These are phyloP conservation scores for Leccinellum albellum DNA, from an alignment of 768 basidiomycete genomes.

Conservation along the genomic window DNA sequence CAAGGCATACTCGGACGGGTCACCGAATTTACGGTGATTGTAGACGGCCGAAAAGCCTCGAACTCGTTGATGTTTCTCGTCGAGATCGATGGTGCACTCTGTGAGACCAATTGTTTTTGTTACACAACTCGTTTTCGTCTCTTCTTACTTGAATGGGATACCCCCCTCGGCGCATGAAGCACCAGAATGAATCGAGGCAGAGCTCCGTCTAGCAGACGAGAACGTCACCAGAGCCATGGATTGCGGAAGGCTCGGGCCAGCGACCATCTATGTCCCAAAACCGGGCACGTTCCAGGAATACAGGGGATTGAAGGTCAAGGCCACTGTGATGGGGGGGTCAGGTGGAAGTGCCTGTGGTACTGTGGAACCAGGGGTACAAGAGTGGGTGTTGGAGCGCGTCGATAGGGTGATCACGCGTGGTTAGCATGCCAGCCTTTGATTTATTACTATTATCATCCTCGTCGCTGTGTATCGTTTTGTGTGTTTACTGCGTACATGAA, in stretches of 20 bases:
- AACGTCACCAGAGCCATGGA: not conserved
- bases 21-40: slow-evolving; percentile 16
- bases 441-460: not conserved
- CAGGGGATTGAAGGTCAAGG: slow-evolving; percentile 4
- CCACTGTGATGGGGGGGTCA: slow-evolving; percentile 9
- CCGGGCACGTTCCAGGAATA: slow-evolving; percentile 20
- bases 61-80: slow-evolving; percentile 7
- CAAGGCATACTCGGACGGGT: slow-evolving; percentile 11
- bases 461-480: no score
- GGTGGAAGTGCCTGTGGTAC: slow-evolving; percentile 18
- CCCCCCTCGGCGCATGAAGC: slow-evolving; percentile 1
- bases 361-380: slow-evolving; percentile 11
- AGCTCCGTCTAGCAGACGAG: slow-evolving; percentile 4
- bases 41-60: slow-evolving; percentile 10
- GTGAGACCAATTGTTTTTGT: not conserved
- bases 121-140: not conserved
- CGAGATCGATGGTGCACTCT: slow-evolving; percentile 9
- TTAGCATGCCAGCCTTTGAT: not conserved
- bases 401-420: not conserved
- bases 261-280: slow-evolving; percentile 12
- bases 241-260: not conserved
- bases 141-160: not conserved
- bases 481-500: no score
- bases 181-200: slow-evolving; percentile 1
- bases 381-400: slow-evolving; percentile 15